These are phyloP conservation scores for Mucor irregularis DNA, from an alignment of 371 early-diverging fungal species.

Conservation along the genomic window DNA sequence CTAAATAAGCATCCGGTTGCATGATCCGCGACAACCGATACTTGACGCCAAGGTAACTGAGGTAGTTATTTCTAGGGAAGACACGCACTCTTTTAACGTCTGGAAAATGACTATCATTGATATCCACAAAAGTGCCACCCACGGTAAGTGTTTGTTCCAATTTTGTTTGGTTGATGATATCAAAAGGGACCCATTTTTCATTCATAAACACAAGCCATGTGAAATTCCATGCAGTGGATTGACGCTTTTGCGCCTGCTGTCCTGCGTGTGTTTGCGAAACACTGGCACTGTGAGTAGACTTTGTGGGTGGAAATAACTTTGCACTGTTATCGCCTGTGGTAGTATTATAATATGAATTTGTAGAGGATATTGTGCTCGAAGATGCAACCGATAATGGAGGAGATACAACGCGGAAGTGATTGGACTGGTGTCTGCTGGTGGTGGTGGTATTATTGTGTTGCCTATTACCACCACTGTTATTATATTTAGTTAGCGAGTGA, in stretches of 20 bases:
- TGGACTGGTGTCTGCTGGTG: background rate
- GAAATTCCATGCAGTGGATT: conserved; percentile 17
- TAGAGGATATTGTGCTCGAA: background rate
- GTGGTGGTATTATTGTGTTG: background rate
- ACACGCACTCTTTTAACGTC: conserved; percentile 35
- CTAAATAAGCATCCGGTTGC: conserved; percentile 42
- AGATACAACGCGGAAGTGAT: conserved; percentile 1
- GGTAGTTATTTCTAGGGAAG: conserved; percentile 35
- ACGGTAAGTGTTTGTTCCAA: conserved; percentile 39
- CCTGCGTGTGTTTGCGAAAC: too few species aligned
- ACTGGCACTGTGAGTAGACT: too few species aligned
- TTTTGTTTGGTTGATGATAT: conserved; percentile 30
- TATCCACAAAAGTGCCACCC: conserved; percentile 39
- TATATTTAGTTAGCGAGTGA: background rate
- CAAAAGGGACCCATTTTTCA: conserved; percentile 42
- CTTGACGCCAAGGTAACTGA: conserved; percentile 41
- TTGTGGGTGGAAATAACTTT: too few species aligned
- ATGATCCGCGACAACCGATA: conserved; percentile 40
- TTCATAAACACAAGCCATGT: conserved; percentile 42
- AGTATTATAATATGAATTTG: background rate
- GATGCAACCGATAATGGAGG: conserved; percentile 15
- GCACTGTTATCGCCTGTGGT: background rate
- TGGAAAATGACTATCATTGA: conserved; percentile 34
- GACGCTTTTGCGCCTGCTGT: background rate
- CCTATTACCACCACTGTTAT: background rate